phyloP scores from a whole-genome alignment of 768 basidiomycete genomes.

The Amanita inopinata region DNA sequence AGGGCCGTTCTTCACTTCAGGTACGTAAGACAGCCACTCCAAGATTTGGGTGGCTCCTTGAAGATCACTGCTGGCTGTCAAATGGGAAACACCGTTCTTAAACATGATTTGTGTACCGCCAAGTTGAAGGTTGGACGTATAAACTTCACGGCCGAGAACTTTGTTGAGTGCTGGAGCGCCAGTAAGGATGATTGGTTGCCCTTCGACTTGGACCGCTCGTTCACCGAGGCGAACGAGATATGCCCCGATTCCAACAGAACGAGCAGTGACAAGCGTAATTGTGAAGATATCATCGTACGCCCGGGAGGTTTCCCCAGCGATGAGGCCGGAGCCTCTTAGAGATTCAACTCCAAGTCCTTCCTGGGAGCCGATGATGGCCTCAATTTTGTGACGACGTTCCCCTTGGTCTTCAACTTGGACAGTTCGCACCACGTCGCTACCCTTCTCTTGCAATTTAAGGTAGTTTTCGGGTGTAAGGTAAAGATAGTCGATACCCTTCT shows the following conservation, averaged over 20 bases:
- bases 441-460: constrained; percentile 84
- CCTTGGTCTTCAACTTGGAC: constrained; percentile 79
- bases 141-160: constrained; percentile 96
- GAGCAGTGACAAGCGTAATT: constrained; percentile 95
- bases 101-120: constrained; percentile 99
- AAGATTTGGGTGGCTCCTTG: constrained; percentile 93
- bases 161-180: constrained; percentile 97
- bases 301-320: constrained; percentile 95
- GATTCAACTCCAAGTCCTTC: constrained; percentile 97
- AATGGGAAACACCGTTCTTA: constrained; percentile 98
- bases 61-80: constrained; percentile 90
- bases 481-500: constrained; percentile 93
- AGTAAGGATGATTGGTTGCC: constrained; percentile 97
- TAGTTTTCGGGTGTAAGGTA: constrained; percentile 92
- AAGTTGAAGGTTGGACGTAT: constrained; percentile 96
- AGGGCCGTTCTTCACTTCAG: constrained; percentile 68
- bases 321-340: constrained; percentile 91
- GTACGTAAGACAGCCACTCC: constrained; percentile 92
- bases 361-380: constrained; percentile 93
- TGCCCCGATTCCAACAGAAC: constrained; percentile 98
- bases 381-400: constrained; percentile 88
- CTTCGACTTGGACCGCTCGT: constrained; percentile 97
- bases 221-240: constrained; percentile 97
- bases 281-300: constrained; percentile 99
- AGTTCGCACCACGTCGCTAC: constrained; percentile 65